Percentiles rank a stretch among this genome's conserved stretches.
Conservation (phyloP, 768 basidiomycete genomes). For the Boletus bicolor region DNA sequence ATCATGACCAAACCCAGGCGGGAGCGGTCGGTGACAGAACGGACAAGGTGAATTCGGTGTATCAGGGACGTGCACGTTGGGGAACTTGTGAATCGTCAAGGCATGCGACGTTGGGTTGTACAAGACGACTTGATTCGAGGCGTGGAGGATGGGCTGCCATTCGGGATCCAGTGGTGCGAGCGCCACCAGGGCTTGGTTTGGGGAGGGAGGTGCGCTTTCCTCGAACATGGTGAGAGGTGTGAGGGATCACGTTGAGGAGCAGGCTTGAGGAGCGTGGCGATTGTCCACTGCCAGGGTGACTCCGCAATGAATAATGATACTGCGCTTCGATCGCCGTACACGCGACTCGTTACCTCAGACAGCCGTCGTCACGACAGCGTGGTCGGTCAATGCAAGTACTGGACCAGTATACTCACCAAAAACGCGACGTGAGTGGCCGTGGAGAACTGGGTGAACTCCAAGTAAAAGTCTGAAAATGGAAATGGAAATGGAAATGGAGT, state of each 20-base stretch:
- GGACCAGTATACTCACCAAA: neutral
- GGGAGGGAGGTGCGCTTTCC: slow-evolving; percentile 32
- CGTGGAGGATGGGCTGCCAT: slow-evolving; percentile 80
- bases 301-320: neutral
- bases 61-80: slow-evolving; percentile 24
- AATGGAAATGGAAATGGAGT: neutral
- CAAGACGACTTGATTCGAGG: slow-evolving; percentile 82
- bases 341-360: slow-evolving; percentile 4
- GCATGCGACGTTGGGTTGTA: slow-evolving; percentile 87
- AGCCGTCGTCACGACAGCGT: neutral
- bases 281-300: neutral
- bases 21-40: slow-evolving; percentile 66
- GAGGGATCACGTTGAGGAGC: neutral
- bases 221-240: slow-evolving; percentile 24
- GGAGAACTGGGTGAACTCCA: neutral
- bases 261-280: neutral
- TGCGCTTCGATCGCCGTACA: slow-evolving; percentile 2
- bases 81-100: slow-evolving; percentile 53
- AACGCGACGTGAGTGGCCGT: neutral
- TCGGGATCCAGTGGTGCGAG: slow-evolving; percentile 30
- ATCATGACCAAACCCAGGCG: slow-evolving; percentile 38
- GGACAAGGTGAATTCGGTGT: slow-evolving; percentile 49
- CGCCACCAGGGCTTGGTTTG: slow-evolving; percentile 30
- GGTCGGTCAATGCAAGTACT: neutral
- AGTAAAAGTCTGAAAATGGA: neutral